Conservation (phyloP, 371 early-diverging fungal species). For the Dinochytrium kinnereticum region DNA sequence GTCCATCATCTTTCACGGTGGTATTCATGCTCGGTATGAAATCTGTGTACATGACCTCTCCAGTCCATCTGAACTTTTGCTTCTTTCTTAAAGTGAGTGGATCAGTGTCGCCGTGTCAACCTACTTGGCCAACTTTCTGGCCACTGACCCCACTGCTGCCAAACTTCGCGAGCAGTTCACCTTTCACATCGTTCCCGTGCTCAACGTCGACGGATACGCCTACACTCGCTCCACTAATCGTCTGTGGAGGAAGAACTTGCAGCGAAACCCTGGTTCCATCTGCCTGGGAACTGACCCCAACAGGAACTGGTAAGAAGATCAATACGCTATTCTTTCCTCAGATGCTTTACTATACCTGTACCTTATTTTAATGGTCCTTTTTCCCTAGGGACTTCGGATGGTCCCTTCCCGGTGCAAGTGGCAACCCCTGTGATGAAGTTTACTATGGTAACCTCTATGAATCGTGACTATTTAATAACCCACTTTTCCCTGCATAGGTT, state of each 20-base stretch:
- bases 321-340: no score
- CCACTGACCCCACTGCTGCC: slow-evolving; percentile 13
- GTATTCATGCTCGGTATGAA: slow-evolving; percentile 43
- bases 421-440: slow-evolving; percentile 23
- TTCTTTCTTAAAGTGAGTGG: slow-evolving; percentile 36
- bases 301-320: no score
- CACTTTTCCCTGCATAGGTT: no score
- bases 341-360: no score
- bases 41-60: not conserved
- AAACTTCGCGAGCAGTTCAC: slow-evolving; percentile 21
- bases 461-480: slow-evolving; percentile 47
- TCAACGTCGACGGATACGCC: slow-evolving; percentile 40
- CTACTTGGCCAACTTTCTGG: slow-evolving; percentile 14
- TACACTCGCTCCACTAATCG: slow-evolving; percentile 30
- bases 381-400: slow-evolving; percentile 16
- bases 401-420: slow-evolving; percentile 18
- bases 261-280: slow-evolving; percentile 25
- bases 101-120: slow-evolving; percentile 30
- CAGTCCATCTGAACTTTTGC: no score
- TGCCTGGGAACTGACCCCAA: slow-evolving; percentile 39
- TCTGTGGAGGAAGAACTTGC: slow-evolving; percentile 33
- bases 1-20: slow-evolving; percentile 34
- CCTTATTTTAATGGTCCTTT: no score
- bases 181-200: slow-evolving; percentile 35
- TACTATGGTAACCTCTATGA: slow-evolving; percentile 31